These are phyloP conservation scores for Phytophthora palmivora DNA, from an alignment of 352 stramenopile genomes.

Conservation along the genomic window DNA sequence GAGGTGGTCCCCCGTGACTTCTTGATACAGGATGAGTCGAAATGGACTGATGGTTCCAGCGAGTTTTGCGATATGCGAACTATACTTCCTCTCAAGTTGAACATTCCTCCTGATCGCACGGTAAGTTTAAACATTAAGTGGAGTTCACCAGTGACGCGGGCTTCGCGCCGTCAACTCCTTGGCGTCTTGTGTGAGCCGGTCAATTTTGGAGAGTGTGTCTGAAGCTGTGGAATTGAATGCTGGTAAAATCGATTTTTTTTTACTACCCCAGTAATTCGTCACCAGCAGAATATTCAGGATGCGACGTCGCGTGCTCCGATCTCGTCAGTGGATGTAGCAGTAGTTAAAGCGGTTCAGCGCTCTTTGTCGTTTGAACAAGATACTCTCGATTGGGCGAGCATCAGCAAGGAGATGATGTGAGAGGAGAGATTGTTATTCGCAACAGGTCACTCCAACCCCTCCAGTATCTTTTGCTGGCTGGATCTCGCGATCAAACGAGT, in stretches of 20 bases:
- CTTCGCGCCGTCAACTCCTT: conserved; percentile 71
- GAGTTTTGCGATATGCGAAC: conserved; percentile 13
- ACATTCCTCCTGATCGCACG: conserved; percentile 40
- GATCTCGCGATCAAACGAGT: conserved; percentile 51
- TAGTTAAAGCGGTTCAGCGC: conserved; percentile 74
- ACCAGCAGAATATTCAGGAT: conserved; percentile 14
- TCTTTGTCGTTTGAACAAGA: conserved; percentile 76
- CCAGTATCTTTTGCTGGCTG: conserved; percentile 77
- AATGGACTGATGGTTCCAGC: neutral
- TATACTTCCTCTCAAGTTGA: conserved; percentile 52
- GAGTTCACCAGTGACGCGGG: conserved; percentile 64
- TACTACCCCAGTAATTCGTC: conserved; percentile 32
- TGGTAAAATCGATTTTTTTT: conserved; percentile 69
- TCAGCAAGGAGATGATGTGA: conserved; percentile 66
- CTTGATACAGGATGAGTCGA: conserved; percentile 32
- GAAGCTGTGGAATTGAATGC: conserved; percentile 57
- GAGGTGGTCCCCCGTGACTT: conserved; percentile 45
- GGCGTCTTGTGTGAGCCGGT: conserved; percentile 71
- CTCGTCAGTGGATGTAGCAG: conserved; percentile 56
- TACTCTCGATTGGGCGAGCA: conserved; percentile 81
- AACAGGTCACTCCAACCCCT: conserved; percentile 74
- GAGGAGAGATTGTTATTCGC: conserved; percentile 67
- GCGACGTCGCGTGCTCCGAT: conserved; percentile 20
- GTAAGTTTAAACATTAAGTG: conserved; percentile 65
- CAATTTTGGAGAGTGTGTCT: conserved; percentile 68